These are phyloP conservation scores for Zygosaccharomyces pseudobailii DNA, from an alignment of 1,139 yeast species.

Conservation along the genomic window DNA sequence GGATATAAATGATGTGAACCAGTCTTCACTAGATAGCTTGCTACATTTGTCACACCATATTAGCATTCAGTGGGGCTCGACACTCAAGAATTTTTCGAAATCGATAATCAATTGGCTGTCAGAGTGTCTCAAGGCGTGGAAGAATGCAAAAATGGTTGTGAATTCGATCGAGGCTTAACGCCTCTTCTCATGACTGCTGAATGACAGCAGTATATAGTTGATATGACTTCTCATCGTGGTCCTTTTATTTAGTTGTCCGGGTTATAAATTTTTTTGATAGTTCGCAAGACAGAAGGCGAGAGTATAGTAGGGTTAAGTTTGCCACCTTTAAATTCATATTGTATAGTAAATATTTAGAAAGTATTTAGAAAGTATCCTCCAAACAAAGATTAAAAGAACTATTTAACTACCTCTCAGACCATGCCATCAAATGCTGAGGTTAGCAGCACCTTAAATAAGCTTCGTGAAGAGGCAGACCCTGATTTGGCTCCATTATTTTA, in stretches of 20 bases:
- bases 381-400: not conserved
- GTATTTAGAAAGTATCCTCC: not conserved
- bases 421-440: conserved; percentile 23
- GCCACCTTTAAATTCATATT: conserved; percentile 11
- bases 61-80: conserved; percentile 25
- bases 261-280: not conserved
- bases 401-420: not conserved
- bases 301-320: not conserved
- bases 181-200: not conserved
- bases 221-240: not conserved
- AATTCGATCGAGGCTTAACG: conserved; percentile 3
- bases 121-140: conserved; percentile 37
- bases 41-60: conserved; percentile 23
- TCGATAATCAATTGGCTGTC: conserved; percentile 27
- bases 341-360: too few relatives aligned
- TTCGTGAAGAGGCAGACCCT: conserved; percentile 61
- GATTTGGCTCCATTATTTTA: conserved; percentile 63
- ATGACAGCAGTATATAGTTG: not conserved
- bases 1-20: conserved; percentile 36
- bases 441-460: conserved; percentile 56
- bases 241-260: not conserved
- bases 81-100: conserved; percentile 30
- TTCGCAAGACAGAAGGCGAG: not conserved
- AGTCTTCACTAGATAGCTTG: conserved; percentile 28
- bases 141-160: conserved; percentile 15